phyloP scores from a whole-genome alignment of 2,329 filamentous ascomycete genomes.

The Truncatella angustata region DNA sequence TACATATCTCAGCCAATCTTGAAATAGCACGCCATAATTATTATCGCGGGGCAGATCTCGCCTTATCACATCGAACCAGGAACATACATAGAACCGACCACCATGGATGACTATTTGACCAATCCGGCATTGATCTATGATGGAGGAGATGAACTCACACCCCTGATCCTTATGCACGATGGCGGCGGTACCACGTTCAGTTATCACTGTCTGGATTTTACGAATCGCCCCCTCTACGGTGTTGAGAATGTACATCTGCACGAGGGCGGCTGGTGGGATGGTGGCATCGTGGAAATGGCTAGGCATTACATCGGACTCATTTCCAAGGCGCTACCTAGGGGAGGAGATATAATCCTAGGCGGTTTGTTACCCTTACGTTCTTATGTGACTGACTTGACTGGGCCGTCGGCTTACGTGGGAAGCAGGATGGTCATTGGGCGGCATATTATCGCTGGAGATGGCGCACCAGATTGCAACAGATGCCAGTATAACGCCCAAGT shows the following conservation, averaged over 20 bases:
- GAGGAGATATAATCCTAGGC: slow-evolving; percentile 46
- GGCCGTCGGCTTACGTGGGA: too few species aligned
- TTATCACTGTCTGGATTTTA: slow-evolving; percentile 51
- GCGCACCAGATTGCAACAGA: slow-evolving; percentile 38
- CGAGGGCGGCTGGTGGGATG: slow-evolving; percentile 44
- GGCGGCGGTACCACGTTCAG: slow-evolving; percentile 59
- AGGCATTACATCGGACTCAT: slow-evolving; percentile 47
- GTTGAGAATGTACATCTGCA: slow-evolving; percentile 55
- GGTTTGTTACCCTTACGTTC: too few species aligned
- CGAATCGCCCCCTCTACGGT: slow-evolving; percentile 50
- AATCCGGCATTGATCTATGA: slow-evolving; percentile 29
- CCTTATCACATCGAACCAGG: not conserved
- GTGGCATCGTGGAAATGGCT: slow-evolving; percentile 55
- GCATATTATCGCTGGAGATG: slow-evolving; percentile 49
- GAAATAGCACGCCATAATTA: too few species aligned
- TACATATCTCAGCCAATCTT: not conserved
- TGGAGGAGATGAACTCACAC: slow-evolving; percentile 28
- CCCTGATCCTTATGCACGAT: slow-evolving; percentile 58
- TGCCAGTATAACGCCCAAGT: slow-evolving; percentile 21
- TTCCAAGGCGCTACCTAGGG: slow-evolving; percentile 32
- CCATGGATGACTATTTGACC: slow-evolving; percentile 9
- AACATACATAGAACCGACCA: too few species aligned
- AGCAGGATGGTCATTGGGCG: slow-evolving; percentile 54
- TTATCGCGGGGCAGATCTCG: not conserved
- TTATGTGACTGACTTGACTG: too few species aligned